Evolutionary conservation across 1,284 basidiomycete genomes (phyloP).

Genomic region (Sporisorium sorghi): DNA sequence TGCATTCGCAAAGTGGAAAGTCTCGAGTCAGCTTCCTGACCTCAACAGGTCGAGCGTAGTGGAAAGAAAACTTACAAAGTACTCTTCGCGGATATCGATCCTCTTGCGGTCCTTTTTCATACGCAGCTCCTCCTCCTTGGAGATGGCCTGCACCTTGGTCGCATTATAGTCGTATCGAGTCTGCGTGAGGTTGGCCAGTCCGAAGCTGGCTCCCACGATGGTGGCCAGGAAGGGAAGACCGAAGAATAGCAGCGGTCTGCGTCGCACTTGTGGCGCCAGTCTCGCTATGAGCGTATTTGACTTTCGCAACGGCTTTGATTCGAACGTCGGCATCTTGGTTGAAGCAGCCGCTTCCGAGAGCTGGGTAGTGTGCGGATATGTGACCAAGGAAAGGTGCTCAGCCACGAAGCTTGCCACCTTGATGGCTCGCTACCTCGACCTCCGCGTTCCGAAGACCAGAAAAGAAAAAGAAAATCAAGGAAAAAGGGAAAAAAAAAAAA

Average conservation of each 20-base stretch:
- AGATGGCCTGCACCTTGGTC: slow-evolving; percentile 80
- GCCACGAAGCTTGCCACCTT: no score
- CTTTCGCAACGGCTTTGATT: slow-evolving; percentile 48
- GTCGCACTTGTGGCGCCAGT: slow-evolving; percentile 62
- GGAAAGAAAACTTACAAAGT: slow-evolving; percentile 76
- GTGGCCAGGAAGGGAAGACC: slow-evolving; percentile 87
- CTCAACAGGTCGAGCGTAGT: no score
- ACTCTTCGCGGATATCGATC: slow-evolving; percentile 93
- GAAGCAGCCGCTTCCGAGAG: background rate
- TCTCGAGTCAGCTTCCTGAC: slow-evolving; percentile 8
- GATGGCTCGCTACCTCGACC: background rate
- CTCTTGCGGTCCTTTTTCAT: slow-evolving; percentile 83
- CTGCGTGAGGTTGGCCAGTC: slow-evolving; percentile 84
- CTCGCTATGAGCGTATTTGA: slow-evolving; percentile 30
- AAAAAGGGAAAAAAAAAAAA: background rate
- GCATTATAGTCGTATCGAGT: slow-evolving; percentile 90
- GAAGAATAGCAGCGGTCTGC: slow-evolving; percentile 74
- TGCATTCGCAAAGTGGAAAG: background rate
- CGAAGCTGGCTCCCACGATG: slow-evolving; percentile 89
- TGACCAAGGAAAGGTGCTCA: background rate
- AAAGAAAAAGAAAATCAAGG: background rate
- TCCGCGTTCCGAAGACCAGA: slow-evolving; percentile 7
- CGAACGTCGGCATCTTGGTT: slow-evolving; percentile 45
- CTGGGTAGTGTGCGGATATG: no score
- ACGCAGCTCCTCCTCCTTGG: slow-evolving; percentile 84